These are phyloP conservation scores for Paraphaeosphaeria sporulosa DNA, from an alignment of 2,329 filamentous ascomycete genomes.

Conservation along the genomic window DNA sequence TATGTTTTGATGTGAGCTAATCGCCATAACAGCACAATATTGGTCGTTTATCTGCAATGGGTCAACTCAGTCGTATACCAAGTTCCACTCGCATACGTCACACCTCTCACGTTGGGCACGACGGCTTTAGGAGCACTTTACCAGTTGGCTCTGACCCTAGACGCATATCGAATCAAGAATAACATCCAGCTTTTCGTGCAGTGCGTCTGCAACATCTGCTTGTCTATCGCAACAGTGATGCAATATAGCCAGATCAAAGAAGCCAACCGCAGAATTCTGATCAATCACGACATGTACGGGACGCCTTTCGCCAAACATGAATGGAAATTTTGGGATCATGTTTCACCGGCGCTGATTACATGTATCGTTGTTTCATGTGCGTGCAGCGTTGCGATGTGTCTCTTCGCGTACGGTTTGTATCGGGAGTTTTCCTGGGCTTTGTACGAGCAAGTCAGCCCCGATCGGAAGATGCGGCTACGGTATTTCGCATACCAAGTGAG, in stretches of 20 bases:
- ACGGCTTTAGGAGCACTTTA: conserved; percentile 30
- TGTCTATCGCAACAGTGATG: conserved; percentile 28
- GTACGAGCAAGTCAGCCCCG: conserved; percentile 27
- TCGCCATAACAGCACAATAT: conserved; percentile 10
- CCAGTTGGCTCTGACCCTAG: conserved; percentile 30
- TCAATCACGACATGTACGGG: not conserved
- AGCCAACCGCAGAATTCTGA: not conserved
- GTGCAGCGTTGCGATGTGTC: conserved; percentile 8
- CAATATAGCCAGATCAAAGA: conserved; percentile 25
- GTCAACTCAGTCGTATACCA: conserved; percentile 28
- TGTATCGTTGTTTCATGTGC: conserved; percentile 14
- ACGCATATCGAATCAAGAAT: conserved; percentile 34
- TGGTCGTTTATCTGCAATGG: conserved; percentile 28
- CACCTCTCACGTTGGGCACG: conserved; percentile 24
- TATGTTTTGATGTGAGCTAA: conserved; percentile 12
- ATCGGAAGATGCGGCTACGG: conserved; percentile 17
- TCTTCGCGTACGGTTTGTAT: conserved; percentile 17
- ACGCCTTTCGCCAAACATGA: conserved; percentile 27
- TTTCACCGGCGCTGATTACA: not conserved
- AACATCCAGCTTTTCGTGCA: conserved; percentile 32
- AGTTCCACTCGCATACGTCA: conserved; percentile 25
- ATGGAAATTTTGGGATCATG: conserved; percentile 16
- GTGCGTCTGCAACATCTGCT: conserved; percentile 28
- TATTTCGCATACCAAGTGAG: conserved; percentile 28
- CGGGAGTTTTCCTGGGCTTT: conserved; percentile 29